Evolutionary conservation across 2,329 filamentous ascomycete species (phyloP).

Genomic region (Cercospora canescens): DNA sequence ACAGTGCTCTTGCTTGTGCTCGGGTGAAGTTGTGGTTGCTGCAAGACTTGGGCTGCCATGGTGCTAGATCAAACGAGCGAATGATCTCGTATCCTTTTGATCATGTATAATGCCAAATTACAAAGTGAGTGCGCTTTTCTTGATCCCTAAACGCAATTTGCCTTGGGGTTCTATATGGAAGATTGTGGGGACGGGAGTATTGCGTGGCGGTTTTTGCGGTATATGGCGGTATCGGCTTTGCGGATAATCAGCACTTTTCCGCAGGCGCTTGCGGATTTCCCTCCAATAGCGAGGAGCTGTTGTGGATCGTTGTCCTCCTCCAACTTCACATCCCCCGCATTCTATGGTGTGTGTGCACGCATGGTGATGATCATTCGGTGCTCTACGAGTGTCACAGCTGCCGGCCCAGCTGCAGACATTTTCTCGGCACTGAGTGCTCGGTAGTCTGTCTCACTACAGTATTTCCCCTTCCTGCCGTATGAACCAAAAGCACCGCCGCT

Average conservation of each 20-base stretch:
- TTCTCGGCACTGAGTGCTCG: background rate
- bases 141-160: background rate
- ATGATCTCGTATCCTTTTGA: background rate
- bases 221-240: background rate
- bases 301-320: background rate
- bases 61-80: background rate
- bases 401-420: background rate
- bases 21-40: background rate
- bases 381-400: background rate
- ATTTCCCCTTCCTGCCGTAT: too few species aligned
- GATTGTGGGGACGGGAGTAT: background rate
- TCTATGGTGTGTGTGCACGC: background rate
- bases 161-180: background rate
- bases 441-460: too few species aligned
- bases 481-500: too few species aligned
- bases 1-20: background rate
- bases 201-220: background rate
- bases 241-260: background rate
- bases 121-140: background rate
- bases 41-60: background rate
- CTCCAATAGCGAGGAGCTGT: background rate
- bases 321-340: background rate
- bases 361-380: background rate
- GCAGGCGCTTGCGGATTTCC: background rate
- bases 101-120: background rate